phyloP scores from a whole-genome alignment of 331 rosid species.

The Malus hybrid region DNA sequence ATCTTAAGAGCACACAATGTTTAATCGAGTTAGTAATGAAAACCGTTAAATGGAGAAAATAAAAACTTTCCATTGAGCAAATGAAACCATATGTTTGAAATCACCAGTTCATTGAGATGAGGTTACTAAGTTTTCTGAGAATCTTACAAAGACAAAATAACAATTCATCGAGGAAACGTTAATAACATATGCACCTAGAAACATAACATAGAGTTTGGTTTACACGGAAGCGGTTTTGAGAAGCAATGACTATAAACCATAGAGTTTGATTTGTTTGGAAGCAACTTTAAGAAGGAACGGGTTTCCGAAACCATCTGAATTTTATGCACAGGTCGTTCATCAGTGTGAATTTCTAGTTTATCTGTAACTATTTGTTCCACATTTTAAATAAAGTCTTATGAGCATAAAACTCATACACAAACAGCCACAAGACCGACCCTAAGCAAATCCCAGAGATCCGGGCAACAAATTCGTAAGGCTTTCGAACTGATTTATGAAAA shows the following conservation, averaged over 20 bases:
- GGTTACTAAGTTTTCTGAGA: not conserved
- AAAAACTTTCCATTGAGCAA: not conserved
- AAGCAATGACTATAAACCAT: not conserved
- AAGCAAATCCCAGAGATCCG: not conserved
- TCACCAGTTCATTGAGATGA: not conserved
- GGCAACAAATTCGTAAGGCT: not conserved
- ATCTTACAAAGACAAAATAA: not conserved
- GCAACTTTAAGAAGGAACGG: not conserved
- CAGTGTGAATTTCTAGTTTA: not conserved
- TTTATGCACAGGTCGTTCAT: not conserved
- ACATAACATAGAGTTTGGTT: not conserved
- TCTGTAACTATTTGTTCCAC: not conserved
- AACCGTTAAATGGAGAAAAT: too few relatives aligned
- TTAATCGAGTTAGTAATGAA: not conserved
- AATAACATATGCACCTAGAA: not conserved
- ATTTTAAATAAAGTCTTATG: too few relatives aligned
- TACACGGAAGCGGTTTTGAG: not conserved
- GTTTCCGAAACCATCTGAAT: not conserved
- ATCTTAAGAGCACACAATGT: not conserved
- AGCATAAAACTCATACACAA: not conserved
- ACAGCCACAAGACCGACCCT: not conserved
- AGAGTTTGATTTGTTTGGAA: not conserved
- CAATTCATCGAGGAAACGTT: not conserved
- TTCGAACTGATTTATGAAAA: not conserved
- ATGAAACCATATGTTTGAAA: not conserved